Base-by-base conservation (phyloP, 2,329 filamentous ascomycete genomes). In the Microsporum audouinii region DNA sequence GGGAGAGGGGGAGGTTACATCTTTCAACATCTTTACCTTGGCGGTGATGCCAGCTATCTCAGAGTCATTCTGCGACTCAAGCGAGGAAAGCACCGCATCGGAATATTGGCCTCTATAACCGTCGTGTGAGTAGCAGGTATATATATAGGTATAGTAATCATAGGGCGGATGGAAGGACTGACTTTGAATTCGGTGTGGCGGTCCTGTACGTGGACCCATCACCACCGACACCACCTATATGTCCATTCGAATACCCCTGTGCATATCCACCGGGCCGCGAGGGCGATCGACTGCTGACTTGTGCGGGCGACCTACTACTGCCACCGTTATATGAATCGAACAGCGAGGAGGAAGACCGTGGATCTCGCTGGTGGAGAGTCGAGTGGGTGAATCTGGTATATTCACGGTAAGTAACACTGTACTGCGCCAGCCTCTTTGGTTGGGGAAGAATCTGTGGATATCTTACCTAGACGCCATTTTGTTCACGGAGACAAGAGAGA, bases 41-140 rank as follows among this genome's bases (percentile, higher is more conserved):
- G 88, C 88, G 66, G 89, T 82, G 70, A 96, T 91, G n/a, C 91
- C 90, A 64, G 90, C 88, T 8, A 96, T 86, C 69, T 96, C 87
- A 62, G 84, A 81, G 68, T 96, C 91, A 71, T 97, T 97, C 77
- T 99, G 94, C 70, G 88, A 92, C 78, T 99, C 94, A 63, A 99
- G 82, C 76, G 95, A 91, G 72, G 89, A 90, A 59, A 99, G 82
- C 56, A 96, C 90, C 23, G 91, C 88, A 69, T 95, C 88, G 71
- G 88, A 92, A 74, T 97, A 97, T 73, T 96, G 91, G 12, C 92
- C 92, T 71, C 87, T 51, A 43, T 14, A 33, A 14, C 49, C 17
- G 3, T 31, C 23, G 23, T 45, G 8, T 55, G 49, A 17, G 39
- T 12, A 27, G 7, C 29, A 23, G 3, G 12, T 8, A 34, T 33